These are phyloP conservation scores for Singerocomus inundabilis DNA, from an alignment of 1,284 basidiomycete genomes.

Conservation along the genomic window DNA sequence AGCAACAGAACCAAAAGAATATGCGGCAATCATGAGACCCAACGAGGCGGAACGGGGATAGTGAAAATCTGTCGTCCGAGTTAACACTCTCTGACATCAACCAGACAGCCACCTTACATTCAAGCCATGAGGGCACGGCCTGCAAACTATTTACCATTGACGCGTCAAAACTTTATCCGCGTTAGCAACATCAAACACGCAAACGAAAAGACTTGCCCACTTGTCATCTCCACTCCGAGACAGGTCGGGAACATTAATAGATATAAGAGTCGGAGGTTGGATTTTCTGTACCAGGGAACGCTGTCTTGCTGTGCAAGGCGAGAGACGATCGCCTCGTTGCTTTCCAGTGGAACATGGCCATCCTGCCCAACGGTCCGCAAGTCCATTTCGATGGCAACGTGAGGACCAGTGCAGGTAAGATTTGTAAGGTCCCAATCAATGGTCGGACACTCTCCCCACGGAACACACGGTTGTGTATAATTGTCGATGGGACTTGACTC, in stretches of 20 bases:
- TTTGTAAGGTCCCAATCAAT: too few relatives aligned
- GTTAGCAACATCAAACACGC: neutral
- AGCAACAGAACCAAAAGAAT: slow-evolving; percentile 16
- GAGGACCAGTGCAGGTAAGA: neutral
- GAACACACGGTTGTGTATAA: too few relatives aligned
- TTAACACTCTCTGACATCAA: neutral
- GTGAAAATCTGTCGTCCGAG: slow-evolving; percentile 10
- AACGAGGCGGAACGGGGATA: slow-evolving; percentile 20
- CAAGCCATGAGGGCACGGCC: slow-evolving; percentile 21
- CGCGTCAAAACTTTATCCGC: slow-evolving; percentile 12
- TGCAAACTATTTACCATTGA: slow-evolving; percentile 21
- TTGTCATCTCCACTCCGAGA: slow-evolving; percentile 62
- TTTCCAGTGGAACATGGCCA: neutral
- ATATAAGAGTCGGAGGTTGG: too few relatives aligned
- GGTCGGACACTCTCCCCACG: too few relatives aligned
- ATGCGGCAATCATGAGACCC: slow-evolving; percentile 17
- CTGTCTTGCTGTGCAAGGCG: slow-evolving; percentile 47
- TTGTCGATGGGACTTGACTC: too few relatives aligned
- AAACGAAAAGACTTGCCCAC: slow-evolving; percentile 45
- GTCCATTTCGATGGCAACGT: slow-evolving; percentile 5
- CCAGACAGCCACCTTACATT: too few relatives aligned
- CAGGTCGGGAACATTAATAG: slow-evolving; percentile 53
- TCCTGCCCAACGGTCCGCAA: neutral
- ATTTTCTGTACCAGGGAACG: slow-evolving; percentile 56
- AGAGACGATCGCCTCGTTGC: slow-evolving; percentile 41